These are phyloP conservation scores for Cystobasidium onofrii DNA, from an alignment of 768 basidiomycete species.

Conservation along the genomic window DNA sequence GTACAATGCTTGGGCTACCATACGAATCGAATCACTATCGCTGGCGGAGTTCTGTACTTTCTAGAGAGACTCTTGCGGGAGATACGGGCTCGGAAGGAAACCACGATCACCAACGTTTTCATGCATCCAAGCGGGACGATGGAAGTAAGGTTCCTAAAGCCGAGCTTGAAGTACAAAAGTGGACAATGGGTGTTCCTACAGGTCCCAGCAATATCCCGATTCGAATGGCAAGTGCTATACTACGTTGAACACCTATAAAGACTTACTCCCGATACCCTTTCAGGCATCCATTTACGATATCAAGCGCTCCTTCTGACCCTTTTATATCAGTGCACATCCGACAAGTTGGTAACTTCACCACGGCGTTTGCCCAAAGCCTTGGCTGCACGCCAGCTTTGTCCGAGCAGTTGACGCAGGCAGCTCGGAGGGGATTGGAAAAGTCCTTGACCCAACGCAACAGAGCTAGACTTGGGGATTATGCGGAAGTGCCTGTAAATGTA, in stretches of 20 bases:
- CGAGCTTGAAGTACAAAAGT: conserved; percentile 79
- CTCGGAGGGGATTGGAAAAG: conserved; percentile 57
- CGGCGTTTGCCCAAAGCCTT: conserved; percentile 72
- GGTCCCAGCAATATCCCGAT: conserved; percentile 70
- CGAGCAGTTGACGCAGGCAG: conserved; percentile 25
- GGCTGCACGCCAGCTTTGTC: conserved; percentile 48
- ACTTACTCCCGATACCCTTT: no score
- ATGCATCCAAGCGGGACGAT: conserved; percentile 85
- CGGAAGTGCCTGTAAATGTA: conserved; percentile 57
- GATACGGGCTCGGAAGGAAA: conserved; percentile 53
- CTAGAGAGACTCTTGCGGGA: conserved; percentile 77
- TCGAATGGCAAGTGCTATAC: conserved; percentile 68
- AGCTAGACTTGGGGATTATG: conserved; percentile 47
- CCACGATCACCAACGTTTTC: conserved; percentile 72
- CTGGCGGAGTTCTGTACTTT: conserved; percentile 80
- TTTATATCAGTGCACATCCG: conserved; percentile 87
- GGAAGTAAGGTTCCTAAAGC: conserved; percentile 86
- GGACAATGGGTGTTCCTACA: conserved; percentile 84
- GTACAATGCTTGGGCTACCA: conserved; percentile 69
- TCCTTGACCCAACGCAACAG: conserved; percentile 38
- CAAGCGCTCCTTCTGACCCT: conserved; percentile 73
- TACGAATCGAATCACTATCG: conserved; percentile 80
- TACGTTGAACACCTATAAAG: no score
- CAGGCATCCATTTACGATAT: conserved; percentile 61
- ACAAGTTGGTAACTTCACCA: conserved; percentile 84